Conservation (phyloP, 2,329 filamentous ascomycete species). For the Myriosclerotinia scirpicola region DNA sequence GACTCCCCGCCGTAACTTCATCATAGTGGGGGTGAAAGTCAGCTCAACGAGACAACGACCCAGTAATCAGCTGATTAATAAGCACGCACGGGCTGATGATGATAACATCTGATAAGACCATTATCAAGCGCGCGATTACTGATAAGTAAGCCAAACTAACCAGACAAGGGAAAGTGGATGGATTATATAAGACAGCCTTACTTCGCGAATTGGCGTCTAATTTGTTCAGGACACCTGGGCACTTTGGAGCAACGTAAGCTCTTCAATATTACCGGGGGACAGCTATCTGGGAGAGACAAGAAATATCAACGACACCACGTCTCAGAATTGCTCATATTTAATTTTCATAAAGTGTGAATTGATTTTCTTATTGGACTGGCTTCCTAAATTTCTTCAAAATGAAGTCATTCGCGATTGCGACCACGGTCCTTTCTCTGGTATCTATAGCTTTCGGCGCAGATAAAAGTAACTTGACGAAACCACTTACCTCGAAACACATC, state of each 20-base stretch:
- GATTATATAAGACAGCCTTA: not conserved
- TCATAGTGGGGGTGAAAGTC: not conserved
- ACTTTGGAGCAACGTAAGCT: slow-evolving; percentile 36
- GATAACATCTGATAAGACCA: not conserved
- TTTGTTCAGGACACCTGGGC: slow-evolving; percentile 33
- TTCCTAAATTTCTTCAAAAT: slow-evolving; percentile 34
- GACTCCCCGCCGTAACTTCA: slow-evolving; percentile 2
- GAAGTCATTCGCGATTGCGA: slow-evolving; percentile 48
- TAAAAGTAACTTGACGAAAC: slow-evolving; percentile 38
- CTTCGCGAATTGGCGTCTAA: slow-evolving; percentile 15
- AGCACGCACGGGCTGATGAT: not conserved
- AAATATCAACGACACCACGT: slow-evolving; percentile 11
- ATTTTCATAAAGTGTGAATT: not conserved
- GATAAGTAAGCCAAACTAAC: not conserved
- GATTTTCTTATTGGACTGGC: not conserved
- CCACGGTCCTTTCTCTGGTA: slow-evolving; percentile 57
- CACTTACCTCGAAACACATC: slow-evolving; percentile 56
- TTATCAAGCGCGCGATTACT: not conserved
- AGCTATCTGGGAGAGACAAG: slow-evolving; percentile 10
- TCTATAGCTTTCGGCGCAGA: slow-evolving; percentile 37
- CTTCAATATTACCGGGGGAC: slow-evolving; percentile 26
- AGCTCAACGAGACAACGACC: slow-evolving; percentile 5
- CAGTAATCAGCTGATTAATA: slow-evolving; percentile 1
- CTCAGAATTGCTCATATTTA: not conserved
- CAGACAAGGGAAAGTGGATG: not conserved